These are phyloP conservation scores for Solanum appendiculatum DNA, from an alignment of 257 asterid species.

Conservation along the genomic window DNA sequence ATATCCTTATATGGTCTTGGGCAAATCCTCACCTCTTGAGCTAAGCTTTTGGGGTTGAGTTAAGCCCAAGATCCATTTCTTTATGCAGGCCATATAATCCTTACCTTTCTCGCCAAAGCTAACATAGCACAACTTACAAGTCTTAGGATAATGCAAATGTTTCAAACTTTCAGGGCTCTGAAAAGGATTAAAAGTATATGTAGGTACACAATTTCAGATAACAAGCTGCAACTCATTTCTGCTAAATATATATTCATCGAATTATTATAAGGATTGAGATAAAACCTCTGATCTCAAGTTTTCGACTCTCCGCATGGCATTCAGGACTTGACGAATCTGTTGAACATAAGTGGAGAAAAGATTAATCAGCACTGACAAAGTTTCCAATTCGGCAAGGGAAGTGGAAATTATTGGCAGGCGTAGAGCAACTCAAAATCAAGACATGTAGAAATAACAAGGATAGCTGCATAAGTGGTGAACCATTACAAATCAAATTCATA, in stretches of 20 bases:
- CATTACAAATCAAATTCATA: neutral
- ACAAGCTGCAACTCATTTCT: neutral
- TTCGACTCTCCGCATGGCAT: constrained; percentile 71
- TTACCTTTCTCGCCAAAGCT: neutral
- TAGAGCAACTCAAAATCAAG: neutral
- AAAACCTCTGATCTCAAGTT: constrained; percentile 71
- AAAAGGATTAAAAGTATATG: neutral
- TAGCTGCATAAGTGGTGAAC: neutral
- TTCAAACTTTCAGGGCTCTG: neutral
- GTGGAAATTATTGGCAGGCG: neutral
- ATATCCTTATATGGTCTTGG: neutral
- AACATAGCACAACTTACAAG: neutral
- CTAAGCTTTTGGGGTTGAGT: neutral
- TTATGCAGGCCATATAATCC: neutral
- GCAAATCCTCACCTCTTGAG: neutral
- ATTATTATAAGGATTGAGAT: neutral
- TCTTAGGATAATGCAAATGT: neutral
- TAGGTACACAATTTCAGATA: neutral
- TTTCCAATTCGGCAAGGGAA: neutral
- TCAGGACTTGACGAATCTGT: constrained; percentile 81
- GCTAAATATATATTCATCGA: neutral
- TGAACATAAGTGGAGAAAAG: neutral
- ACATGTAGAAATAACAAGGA: neutral
- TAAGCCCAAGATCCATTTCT: neutral
- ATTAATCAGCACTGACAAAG: neutral